These are phyloP conservation scores for Glarea lozoyensis DNA, from an alignment of 495 filamentous ascomycete species.

Conservation along the genomic window DNA sequence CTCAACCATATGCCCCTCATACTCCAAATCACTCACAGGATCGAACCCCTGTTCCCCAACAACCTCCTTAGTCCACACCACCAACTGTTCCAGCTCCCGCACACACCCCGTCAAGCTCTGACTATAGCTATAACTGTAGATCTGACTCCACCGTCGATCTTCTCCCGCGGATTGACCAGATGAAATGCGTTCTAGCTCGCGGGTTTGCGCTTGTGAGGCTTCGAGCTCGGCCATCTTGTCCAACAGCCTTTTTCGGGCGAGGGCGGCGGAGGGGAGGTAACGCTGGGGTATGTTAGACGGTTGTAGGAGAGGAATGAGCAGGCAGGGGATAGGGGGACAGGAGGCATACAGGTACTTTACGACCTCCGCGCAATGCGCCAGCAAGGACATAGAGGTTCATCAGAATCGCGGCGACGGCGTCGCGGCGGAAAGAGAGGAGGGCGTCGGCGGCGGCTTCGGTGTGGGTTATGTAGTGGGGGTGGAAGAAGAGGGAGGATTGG, in stretches of 20 bases:
- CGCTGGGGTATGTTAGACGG: conserved; percentile 8
- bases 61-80: conserved; percentile 44
- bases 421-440: conserved; percentile 39
- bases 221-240: conserved; percentile 38
- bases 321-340: neutral
- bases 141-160: conserved; percentile 34
- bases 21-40: neutral
- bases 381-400: conserved; percentile 50
- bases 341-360: conserved; percentile 32
- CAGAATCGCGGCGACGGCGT: conserved; percentile 46
- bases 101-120: conserved; percentile 48
- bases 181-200: conserved; percentile 18
- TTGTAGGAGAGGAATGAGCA: conserved; percentile 12
- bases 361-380: conserved; percentile 37
- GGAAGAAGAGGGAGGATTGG: conserved; percentile 48
- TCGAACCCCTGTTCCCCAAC: conserved; percentile 39
- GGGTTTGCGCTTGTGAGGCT: conserved; percentile 28
- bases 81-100: conserved; percentile 39
- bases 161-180: conserved; percentile 6
- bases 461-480: conserved; percentile 35
- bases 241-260: conserved; percentile 39
- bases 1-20: too few species aligned
- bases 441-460: conserved; percentile 31
- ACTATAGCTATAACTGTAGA: conserved; percentile 41
- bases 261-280: conserved; percentile 45